Conservation (phyloP, 345 rosid species). For the Eucalyptus sp. region DNA sequence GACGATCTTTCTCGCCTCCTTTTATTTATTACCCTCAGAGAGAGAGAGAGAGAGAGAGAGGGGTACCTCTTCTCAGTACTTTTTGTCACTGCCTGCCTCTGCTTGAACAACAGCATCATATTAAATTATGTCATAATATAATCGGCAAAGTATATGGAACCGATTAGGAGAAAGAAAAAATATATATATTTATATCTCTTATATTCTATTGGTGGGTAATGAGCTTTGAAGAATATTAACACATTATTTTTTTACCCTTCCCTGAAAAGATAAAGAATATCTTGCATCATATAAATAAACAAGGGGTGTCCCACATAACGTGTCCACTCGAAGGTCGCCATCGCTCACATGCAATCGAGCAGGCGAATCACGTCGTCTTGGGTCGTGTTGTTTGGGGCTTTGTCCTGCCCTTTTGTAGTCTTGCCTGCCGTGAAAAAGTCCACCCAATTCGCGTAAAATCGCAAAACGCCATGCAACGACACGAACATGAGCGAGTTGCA, state of each 20-base stretch:
- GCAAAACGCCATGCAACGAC: not conserved
- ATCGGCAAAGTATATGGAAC: not conserved
- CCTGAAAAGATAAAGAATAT: not conserved
- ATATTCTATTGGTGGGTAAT: not conserved
- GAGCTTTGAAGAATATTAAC: not conserved
- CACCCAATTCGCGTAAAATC: not conserved
- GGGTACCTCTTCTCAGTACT: not conserved
- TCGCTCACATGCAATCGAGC: slow-evolving; percentile 20
- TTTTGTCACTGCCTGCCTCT: not conserved
- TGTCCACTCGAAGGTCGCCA: slow-evolving; percentile 11
- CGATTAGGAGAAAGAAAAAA: not conserved
- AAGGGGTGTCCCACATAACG: not conserved
- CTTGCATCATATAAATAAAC: not conserved
- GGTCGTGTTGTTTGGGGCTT: not conserved
- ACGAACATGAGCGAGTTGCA: not conserved
- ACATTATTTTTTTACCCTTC: not conserved
- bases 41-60: not conserved
- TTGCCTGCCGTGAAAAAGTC: not conserved
- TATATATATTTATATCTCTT: not conserved
- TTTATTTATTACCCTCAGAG: not conserved
- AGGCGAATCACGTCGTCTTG: slow-evolving; percentile 9
- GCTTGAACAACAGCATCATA: not conserved
- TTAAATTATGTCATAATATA: not conserved
- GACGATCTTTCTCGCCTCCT: not conserved
- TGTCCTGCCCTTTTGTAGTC: not conserved